Evolutionary conservation across 768 basidiomycete species (phyloP).

Genomic region (Hemileccinum impolitum): DNA sequence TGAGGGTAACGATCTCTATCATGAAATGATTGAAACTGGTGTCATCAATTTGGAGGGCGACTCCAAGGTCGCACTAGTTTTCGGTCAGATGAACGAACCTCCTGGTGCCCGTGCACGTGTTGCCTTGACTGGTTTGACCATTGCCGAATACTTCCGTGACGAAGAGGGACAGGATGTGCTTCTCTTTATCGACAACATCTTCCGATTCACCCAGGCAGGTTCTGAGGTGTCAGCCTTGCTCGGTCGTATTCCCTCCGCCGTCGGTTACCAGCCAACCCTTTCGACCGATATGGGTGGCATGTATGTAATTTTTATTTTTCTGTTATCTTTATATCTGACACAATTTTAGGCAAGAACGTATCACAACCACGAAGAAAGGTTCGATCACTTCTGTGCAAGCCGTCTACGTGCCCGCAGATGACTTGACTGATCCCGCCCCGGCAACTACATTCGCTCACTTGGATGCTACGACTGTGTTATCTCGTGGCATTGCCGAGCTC

Average conservation of each 20-base stretch:
- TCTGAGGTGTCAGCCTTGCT: conserved; percentile 99
- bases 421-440: conserved; percentile 99
- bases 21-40: conserved; percentile 99
- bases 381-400: conserved; percentile 99
- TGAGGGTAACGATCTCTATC: conserved; percentile 99
- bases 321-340: conserved; percentile 6
- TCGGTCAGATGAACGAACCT: conserved; percentile 99
- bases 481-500: conserved; percentile 97
- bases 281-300: conserved; percentile 99
- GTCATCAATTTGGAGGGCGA: conserved; percentile 99
- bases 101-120: conserved; percentile 99
- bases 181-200: conserved; percentile 99
- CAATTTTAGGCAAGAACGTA: conserved; percentile 87
- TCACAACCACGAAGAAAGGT: conserved; percentile 99
- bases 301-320: conserved; percentile 44
- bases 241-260: conserved; percentile 99
- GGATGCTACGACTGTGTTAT: conserved; percentile 99
- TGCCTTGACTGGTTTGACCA: conserved; percentile 97
- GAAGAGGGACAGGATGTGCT: conserved; percentile 99
- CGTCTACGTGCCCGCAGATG: conserved; percentile 99
- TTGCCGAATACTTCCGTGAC: conserved; percentile 99
- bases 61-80: conserved; percentile 99
- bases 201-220: conserved; percentile 99
- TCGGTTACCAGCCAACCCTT: conserved; percentile 99
- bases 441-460: conserved; percentile 99